Base-by-base conservation (phyloP, 2,329 filamentous ascomycete genomes). In the Aaosphaeria arxii region DNA sequence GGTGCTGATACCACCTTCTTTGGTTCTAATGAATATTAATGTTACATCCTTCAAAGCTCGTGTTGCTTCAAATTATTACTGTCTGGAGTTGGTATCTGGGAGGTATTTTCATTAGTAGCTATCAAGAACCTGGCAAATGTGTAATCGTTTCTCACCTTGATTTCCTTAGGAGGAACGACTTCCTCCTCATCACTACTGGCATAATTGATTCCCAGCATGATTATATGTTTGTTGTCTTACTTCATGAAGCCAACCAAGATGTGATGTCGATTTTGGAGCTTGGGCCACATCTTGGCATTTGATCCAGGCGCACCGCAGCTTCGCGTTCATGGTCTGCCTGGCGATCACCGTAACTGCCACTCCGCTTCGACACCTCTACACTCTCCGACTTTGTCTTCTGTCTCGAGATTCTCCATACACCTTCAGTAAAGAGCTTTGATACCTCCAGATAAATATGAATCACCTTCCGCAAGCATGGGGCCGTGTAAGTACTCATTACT, bases 401-500 rank as follows among this genome's bases (percentile, higher is more conserved):
- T 51, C 49, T 43, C 47, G 24, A 43, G 41, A 6, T 11, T 43
- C 41, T 3, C 9, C 39, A 28, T 24, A 9, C 39, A 40, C 7
- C 39, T 36, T 36, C 39, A 11, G 9, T 24, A 36, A 36, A 36
- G 9, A 9, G 33, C 13, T 4, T 36, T 3, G 33, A 36, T 36
- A 36, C 33, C 33, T 11, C 9, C 33, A 11, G 9, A 3, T 7
- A 9, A 75, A 46, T 55, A 86, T 86, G 83, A 84, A 85, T 69
- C 83, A 86, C 68, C 77, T 81, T 60, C 83, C 83, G 50, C 78
- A 84, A 74, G 80, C 78, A 57, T 86, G 83, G 83, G 83, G 83
- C 67, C 78, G 83, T 71, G 83, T 85, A 75, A 68, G 79, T 56
- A 28, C 40, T 47, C 52, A 46, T 17, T 17, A 40, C 50, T 44